Evolutionary conservation across 352 stramenopile genomes (phyloP), one percentile per base, ranked within the genome.

Genomic region (Thalassiosira exigua): DNA sequence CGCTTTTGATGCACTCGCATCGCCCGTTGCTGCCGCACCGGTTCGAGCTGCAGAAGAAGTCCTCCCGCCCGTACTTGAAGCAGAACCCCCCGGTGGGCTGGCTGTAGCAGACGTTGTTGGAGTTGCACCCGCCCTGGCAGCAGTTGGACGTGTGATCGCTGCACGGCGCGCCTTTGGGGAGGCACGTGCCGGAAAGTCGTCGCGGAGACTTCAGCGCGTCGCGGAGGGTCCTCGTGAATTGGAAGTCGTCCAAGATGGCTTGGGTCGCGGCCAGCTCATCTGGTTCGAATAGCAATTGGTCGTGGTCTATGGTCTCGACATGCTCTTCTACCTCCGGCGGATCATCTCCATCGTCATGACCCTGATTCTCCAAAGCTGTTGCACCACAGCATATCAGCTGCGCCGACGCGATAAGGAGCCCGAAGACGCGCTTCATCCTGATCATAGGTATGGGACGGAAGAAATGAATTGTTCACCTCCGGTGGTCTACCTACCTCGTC

Each of bases 1-100:
- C 66, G 22, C 54, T 44, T 1, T 21, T 21, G 51, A 77, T 77
- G 58, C 66, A 77, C 14, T 29, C 17, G 53, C 74, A 82, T 27
- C 29, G 26, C 30, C 74, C 74, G 68, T 82, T 62, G 21, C 4
- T 42, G 12, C 56, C 62, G 59, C 74, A 82, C 46, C 24, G 50
- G 36, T 82, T 82, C 4, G 66, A 78, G 42, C 74, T 74, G 60
- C 74, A 82, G 36, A 78, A 82, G 11, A 42, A 51, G 32, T 82
- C 74, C 58, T 51, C 19, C 27, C 52, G 19, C 0, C 74, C 74
- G 14, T 21, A 17, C 14, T 78, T 77, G 46, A 82, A 82, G 44
- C 74, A 82, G 39, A 74, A 11, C 19, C 67, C 74, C 32, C 56
- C 52, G 24, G 71, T 72, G 7, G 39, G 24, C 65, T 82, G 66